phyloP scores from a whole-genome alignment of 768 basidiomycete species.

The Rossbeevera mucosa region DNA sequence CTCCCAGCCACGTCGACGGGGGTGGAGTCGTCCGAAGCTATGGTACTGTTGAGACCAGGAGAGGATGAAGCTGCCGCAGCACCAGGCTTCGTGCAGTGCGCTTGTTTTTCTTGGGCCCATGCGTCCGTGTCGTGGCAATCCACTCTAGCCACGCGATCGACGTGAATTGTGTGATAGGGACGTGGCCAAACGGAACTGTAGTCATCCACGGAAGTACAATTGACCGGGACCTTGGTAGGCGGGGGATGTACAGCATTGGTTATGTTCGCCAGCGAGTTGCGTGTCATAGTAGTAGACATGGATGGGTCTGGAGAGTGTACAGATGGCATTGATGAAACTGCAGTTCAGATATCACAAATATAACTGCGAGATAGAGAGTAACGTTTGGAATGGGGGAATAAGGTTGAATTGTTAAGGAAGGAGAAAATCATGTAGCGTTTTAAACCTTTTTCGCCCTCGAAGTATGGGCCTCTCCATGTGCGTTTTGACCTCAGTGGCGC shows the following conservation, averaged over 20 bases:
- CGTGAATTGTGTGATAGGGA: slow-evolving; percentile 8
- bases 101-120: slow-evolving; percentile 14
- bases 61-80: slow-evolving; percentile 9
- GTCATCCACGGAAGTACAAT: background rate
- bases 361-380: background rate
- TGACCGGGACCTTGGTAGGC: background rate
- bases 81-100: slow-evolving; percentile 8
- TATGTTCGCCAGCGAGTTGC: slow-evolving; percentile 6
- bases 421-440: slow-evolving; percentile 10
- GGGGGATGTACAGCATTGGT: slow-evolving; percentile 2
- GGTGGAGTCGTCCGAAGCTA: background rate
- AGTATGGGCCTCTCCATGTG: slow-evolving; percentile 3
- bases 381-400: background rate
- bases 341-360: slow-evolving; percentile 6
- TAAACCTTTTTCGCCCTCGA: slow-evolving; percentile 10
- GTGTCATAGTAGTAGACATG: slow-evolving; percentile 2
- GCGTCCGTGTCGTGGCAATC: slow-evolving; percentile 26
- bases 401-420: background rate
- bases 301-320: slow-evolving; percentile 10
- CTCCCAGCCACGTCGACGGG: background rate
- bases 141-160: slow-evolving; percentile 16
- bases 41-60: slow-evolving; percentile 6
- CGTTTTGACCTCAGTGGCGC: slow-evolving; percentile 20
- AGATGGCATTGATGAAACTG: slow-evolving; percentile 2
- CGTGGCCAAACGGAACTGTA: slow-evolving; percentile 7